phyloP scores from a whole-genome alignment of 768 basidiomycete genomes.

The Mycena amicta region DNA sequence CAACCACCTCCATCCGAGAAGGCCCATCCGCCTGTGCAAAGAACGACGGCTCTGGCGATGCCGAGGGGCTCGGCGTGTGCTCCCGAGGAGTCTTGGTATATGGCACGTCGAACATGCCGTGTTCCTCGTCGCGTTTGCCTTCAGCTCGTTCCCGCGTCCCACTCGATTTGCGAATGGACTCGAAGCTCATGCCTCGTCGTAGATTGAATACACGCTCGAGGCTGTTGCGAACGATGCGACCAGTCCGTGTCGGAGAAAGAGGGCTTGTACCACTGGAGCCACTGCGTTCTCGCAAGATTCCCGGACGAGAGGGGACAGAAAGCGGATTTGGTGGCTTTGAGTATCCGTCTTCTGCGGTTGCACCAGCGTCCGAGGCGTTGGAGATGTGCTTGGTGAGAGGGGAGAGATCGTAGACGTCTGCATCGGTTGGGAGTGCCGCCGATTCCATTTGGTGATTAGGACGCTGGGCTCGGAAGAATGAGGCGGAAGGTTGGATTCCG shows the following conservation, averaged over 20 bases:
- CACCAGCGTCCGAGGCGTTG: constrained; percentile 44
- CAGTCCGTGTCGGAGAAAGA: constrained; percentile 27
- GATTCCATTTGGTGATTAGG: constrained; percentile 49
- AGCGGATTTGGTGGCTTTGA: constrained; percentile 55
- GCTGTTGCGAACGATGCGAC: constrained; percentile 54
- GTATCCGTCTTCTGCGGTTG: constrained; percentile 24
- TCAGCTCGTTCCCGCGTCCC: constrained; percentile 29
- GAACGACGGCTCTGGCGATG: constrained; percentile 40
- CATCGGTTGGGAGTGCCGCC: constrained; percentile 41
- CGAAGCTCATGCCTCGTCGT: constrained; percentile 54
- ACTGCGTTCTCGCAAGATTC: constrained; percentile 29
- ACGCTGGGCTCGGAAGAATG: constrained; percentile 75
- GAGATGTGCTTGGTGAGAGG: constrained; percentile 39
- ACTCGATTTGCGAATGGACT: constrained; percentile 44
- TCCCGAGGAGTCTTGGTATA: constrained; percentile 13
- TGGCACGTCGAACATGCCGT: constrained; percentile 26
- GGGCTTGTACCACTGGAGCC: constrained; percentile 26
- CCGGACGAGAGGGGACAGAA: constrained; percentile 34
- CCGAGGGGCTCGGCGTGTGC: constrained; percentile 31
- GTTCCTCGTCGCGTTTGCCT: constrained; percentile 39
- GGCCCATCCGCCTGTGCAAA: constrained; percentile 25
- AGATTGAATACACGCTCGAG: constrained; percentile 62
- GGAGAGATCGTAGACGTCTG: constrained; percentile 44
- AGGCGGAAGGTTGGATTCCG: constrained; percentile 76
- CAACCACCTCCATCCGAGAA: constrained; percentile 40